Base-by-base conservation (phyloP, 192 early-diverging fungal species). In the Borealophlyctis nickersoniae region DNA sequence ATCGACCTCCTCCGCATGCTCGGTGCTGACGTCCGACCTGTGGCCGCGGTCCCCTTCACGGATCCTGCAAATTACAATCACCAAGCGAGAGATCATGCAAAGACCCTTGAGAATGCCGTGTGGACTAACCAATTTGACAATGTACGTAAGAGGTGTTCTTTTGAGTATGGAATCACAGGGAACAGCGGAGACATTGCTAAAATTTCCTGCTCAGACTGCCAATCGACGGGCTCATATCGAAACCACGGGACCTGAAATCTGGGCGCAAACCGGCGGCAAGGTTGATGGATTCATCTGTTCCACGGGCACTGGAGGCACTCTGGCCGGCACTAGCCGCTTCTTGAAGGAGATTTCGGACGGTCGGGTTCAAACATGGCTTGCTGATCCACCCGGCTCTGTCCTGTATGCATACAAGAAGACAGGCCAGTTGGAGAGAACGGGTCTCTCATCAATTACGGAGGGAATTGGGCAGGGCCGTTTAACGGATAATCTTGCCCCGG, bases 101-200 rank as follows among this genome's bases (percentile, higher is more conserved):
- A 90, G 61, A 68, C 77, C 0, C 61, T 90, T 14, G 68, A 81
- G 14, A 94, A 94, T 69, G 93, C 92, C 14, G 93, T 93, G 24
- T 97, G 93, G 92, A 95, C 95, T 7, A 92, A 98, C 73, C 95
- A 98, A 66, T 98, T 98, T 66, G 95, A 98, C 70, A 96, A 95
- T 64, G 74, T 78, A 59, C 11, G 61, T 59, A 54, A 13, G n/a
- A n/a, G n/a, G n/a, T n/a, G n/a, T n/a, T n/a, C n/a, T n/a, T n/a
- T n/a, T n/a, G n/a, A n/a, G n/a, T n/a, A n/a, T n/a, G n/a, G n/a
- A n/a, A n/a, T n/a, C n/a, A n/a, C n/a, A n/a, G n/a, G n/a, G n/a
- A n/a, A n/a, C n/a, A n/a, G n/a, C n/a, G n/a, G n/a, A n/a, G n/a
- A n/a, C n/a, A n/a, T n/a, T n/a, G 13, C 23, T 56, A 27, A 56